phyloP scores from a whole-genome alignment of 306 rosid species.

The Adenanthera pavonina region DNA sequence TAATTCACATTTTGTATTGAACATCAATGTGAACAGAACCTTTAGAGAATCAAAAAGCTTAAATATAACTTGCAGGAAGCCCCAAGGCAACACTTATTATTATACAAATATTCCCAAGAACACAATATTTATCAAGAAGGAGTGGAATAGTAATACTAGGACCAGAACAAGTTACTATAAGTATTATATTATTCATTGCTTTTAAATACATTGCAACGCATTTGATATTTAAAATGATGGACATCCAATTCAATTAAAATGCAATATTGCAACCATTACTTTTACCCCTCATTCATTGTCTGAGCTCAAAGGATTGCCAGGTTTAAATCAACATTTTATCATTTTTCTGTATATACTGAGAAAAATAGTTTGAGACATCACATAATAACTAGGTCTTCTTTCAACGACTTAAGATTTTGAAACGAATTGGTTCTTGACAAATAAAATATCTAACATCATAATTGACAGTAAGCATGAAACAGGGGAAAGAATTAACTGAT shows the following conservation, averaged over 20 bases:
- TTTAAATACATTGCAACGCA: conserved; percentile 16
- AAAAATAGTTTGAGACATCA: not conserved
- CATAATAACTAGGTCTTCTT: not conserved
- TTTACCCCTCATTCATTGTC: not conserved
- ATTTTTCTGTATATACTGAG: not conserved
- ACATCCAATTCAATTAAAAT: conserved; percentile 5
- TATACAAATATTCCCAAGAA: conserved; percentile 31
- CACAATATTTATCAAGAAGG: not conserved
- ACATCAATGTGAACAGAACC: conserved; percentile 17
- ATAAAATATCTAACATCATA: not conserved
- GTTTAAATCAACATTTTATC: not conserved
- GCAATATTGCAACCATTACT: not conserved
- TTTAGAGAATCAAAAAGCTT: conserved; percentile 11
- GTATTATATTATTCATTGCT: conserved; percentile 1
- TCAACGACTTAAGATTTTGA: not conserved
- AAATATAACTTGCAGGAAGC: not conserved
- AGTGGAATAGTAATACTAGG: not conserved
- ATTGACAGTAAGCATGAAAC: not conserved
- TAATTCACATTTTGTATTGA: conserved; percentile 20
- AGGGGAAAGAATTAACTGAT: not conserved
- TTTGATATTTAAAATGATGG: not conserved
- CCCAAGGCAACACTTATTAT: conserved; percentile 24
- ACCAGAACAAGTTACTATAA: conserved; percentile 24
- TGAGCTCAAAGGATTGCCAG: not conserved
- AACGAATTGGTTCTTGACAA: not conserved